Conservation (phyloP, 768 basidiomycete species). For the Myochromella boudieri region DNA sequence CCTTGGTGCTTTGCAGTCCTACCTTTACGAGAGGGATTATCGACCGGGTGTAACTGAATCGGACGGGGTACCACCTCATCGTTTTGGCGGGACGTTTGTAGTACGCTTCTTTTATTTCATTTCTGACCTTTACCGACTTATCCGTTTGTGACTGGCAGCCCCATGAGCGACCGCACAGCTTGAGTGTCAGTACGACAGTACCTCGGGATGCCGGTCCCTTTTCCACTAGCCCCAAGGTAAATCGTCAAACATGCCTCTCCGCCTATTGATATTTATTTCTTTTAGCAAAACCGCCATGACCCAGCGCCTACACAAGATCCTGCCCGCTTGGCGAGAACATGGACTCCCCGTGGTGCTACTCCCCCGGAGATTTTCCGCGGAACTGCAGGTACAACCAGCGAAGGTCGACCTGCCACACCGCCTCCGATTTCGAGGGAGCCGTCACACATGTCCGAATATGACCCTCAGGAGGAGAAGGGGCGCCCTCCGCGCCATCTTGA, state of each 20-base stretch:
- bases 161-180: slow-evolving; percentile 9
- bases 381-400: slow-evolving; percentile 7
- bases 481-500: slow-evolving; percentile 16
- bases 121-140: neutral
- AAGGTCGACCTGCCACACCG: slow-evolving; percentile 20
- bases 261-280: neutral
- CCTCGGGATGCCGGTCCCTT: slow-evolving; percentile 1
- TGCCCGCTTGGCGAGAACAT: slow-evolving; percentile 15
- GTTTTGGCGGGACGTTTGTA: slow-evolving; percentile 12
- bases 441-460: slow-evolving; percentile 26
- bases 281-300: slow-evolving; percentile 9
- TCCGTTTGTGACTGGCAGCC: too few relatives aligned
- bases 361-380: slow-evolving; percentile 13
- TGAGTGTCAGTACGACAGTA: slow-evolving; percentile 5
- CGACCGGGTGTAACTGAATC: slow-evolving; percentile 12
- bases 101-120: slow-evolving; percentile 9
- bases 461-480: slow-evolving; percentile 14
- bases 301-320: neutral
- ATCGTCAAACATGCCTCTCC: neutral
- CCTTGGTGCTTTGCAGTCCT: neutral
- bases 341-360: slow-evolving; percentile 22
- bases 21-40: slow-evolving; percentile 1
- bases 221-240: slow-evolving; percentile 10
- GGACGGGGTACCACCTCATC: slow-evolving; percentile 8
- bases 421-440: slow-evolving; percentile 29